Conservation (phyloP, 2,329 filamentous ascomycete genomes). For the Chaetomiaceae sp. region DNA sequence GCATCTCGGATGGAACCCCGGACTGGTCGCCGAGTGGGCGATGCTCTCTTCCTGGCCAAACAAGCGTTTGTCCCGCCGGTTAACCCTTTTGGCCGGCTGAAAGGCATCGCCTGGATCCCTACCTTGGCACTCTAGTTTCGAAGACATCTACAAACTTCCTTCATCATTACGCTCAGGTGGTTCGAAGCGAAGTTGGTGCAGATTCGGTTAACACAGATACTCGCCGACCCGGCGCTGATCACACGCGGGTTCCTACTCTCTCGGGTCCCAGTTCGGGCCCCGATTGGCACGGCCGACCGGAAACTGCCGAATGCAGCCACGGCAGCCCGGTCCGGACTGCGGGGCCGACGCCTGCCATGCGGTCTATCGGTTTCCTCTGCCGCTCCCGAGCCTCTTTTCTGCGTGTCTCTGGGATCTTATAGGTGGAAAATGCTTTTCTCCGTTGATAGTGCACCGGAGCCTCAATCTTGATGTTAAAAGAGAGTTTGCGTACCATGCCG, state of each 20-base stretch:
- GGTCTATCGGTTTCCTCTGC: slow-evolving; percentile 5
- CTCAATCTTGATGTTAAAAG: background rate
- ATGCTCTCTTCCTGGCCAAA: slow-evolving; percentile 7
- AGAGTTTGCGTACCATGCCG: background rate
- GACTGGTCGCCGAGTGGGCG: background rate
- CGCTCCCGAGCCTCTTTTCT: slow-evolving; percentile 1
- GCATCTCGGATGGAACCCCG: slow-evolving; percentile 9
- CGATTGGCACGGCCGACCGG: slow-evolving; percentile 19
- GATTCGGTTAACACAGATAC: slow-evolving; percentile 26
- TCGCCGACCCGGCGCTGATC: slow-evolving; percentile 19
- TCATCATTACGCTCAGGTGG: no score
- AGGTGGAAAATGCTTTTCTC: slow-evolving; percentile 7
- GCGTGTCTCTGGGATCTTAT: background rate
- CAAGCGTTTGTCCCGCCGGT: background rate
- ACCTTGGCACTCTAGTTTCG: slow-evolving; percentile 26
- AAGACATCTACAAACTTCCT: no score
- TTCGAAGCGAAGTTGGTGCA: slow-evolving; percentile 16
- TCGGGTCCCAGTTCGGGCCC: slow-evolving; percentile 15
- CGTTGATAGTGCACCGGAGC: background rate
- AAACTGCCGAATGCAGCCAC: slow-evolving; percentile 23
- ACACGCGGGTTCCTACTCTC: slow-evolving; percentile 3
- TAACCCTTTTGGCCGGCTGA: slow-evolving; percentile 10
- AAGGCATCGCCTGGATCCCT: background rate
- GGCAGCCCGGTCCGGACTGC: slow-evolving; percentile 11
- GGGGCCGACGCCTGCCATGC: background rate